Evolutionary conservation across 192 early-diverging fungal species (phyloP).

Genomic region (Coemansia nantahalensis): DNA sequence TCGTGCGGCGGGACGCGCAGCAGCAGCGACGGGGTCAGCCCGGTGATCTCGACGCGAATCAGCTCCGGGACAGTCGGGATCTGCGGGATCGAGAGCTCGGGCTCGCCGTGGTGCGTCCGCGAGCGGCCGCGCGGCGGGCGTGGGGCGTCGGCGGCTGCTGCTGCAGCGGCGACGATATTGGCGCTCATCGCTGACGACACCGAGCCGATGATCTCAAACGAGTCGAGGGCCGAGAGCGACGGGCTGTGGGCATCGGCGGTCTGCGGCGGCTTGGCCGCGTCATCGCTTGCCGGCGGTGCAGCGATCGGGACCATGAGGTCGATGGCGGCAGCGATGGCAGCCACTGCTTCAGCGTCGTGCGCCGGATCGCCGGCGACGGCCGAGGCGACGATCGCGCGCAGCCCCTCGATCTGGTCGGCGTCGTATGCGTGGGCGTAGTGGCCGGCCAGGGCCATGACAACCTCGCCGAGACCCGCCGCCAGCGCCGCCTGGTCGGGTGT

Average conservation of each 20-base stretch:
- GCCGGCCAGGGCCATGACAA: slow-evolving; percentile 20
- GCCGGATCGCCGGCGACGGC: slow-evolving; percentile 2
- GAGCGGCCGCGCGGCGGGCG: slow-evolving; percentile 39
- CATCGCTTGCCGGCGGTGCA: background rate
- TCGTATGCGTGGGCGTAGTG: slow-evolving; percentile 22
- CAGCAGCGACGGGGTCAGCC: slow-evolving; percentile 62
- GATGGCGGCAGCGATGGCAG: slow-evolving; percentile 10
- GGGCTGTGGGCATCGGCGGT: slow-evolving; percentile 5
- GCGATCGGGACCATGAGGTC: slow-evolving; percentile 38
- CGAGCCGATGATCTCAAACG: slow-evolving; percentile 31
- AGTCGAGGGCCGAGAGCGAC: slow-evolving; percentile 11
- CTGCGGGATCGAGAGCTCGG: slow-evolving; percentile 32
- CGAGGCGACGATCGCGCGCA: slow-evolving; percentile 25
- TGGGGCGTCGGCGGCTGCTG: too few species aligned
- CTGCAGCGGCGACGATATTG: slow-evolving; percentile 9
- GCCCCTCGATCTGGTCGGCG: slow-evolving; percentile 26
- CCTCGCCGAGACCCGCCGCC: slow-evolving; percentile 14
- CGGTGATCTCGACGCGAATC: slow-evolving; percentile 55
- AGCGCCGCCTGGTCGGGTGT: slow-evolving; percentile 10
- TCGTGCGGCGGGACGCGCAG: slow-evolving; percentile 57
- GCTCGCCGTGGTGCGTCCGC: slow-evolving; percentile 41
- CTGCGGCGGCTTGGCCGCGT: slow-evolving; percentile 6
- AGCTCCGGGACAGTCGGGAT: slow-evolving; percentile 48
- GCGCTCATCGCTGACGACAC: background rate
- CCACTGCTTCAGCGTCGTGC: slow-evolving; percentile 2